Evolutionary conservation across 345 rosid species (phyloP), one percentile per base, ranked within the genome.

Genomic region (Acer campestre): DNA sequence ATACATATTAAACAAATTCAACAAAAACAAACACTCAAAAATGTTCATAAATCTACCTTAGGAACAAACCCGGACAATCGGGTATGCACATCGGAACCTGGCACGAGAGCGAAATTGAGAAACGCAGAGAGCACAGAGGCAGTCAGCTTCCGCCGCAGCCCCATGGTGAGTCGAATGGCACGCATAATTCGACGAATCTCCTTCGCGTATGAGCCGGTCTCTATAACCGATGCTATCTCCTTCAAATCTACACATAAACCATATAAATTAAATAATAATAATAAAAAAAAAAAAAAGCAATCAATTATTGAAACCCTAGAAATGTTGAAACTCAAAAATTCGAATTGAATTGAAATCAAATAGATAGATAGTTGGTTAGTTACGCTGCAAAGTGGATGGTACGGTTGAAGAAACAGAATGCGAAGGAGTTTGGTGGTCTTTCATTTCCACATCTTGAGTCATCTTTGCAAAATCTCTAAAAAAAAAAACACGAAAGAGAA

Each of bases 391-490:
- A 12, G 88, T 83, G 17, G 97, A 89, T n/a, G 91, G 93, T 4
- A 90, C 61, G n/a, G 89, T 71, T 7, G 89, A 71, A 44, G 96
- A 78, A 48, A 85, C 44, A 55, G 96, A 87, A 20, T 86, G 84
- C 42, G 91, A 80, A 27, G 90, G 92, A 25, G 92, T 88, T 16
- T 85, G 85, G 10, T 81, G 82, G 48, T 94, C 95, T 84, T 89
- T 90, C 98, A 91, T 91, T 77, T 87, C 98, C 73, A 93, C 90
- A 56, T 93, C 97, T 78, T 88, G 93, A 78, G 93, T 90, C 94
- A 90, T 90, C 77, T 83, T 82, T 13, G 71, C 18, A 20, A 23
- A 77, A 75, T 56, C 81, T 51, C 4, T 51, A 11, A 4, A 16
- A 20, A 31, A 13, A 27, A 18, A n/a, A 22, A 8, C 3, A 5